phyloP scores from a whole-genome alignment of 106 monocot genomes.

The Allium sativum region DNA sequence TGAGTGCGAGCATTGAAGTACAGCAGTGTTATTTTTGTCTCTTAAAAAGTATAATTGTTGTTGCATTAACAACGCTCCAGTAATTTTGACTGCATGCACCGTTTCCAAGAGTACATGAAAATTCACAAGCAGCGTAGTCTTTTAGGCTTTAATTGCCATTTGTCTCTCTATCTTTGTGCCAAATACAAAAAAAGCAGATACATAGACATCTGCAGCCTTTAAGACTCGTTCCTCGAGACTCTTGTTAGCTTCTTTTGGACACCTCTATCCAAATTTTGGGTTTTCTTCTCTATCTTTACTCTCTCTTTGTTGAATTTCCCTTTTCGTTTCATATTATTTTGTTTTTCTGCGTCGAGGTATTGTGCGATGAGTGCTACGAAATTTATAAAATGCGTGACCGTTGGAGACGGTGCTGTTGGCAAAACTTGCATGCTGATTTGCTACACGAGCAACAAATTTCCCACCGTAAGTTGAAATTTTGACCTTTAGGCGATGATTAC shows the following conservation, averaged over 20 bases:
- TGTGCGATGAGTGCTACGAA: slow-evolving; percentile 55
- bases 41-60: too few relatives aligned
- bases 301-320: neutral
- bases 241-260: too few relatives aligned
- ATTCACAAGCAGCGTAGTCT: too few relatives aligned
- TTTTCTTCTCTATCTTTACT: neutral
- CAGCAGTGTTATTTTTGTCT: too few relatives aligned
- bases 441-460: slow-evolving; percentile 96
- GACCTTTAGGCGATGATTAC: too few relatives aligned
- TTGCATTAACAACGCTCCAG: too few relatives aligned
- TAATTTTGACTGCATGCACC: too few relatives aligned
- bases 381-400: slow-evolving; percentile 86
- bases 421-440: slow-evolving; percentile 95
- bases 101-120: too few relatives aligned
- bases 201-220: neutral
- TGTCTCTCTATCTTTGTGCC: neutral
- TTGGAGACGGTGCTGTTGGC: slow-evolving; percentile 81
- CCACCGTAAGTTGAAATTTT: slow-evolving; percentile 33
- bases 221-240: too few relatives aligned
- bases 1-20: too few relatives aligned
- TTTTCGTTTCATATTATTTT: neutral
- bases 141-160: neutral
- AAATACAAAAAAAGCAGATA: neutral
- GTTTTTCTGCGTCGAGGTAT: neutral
- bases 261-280: neutral